A percentile compares a stretch with the other conserved stretches of the same genome.
Evolutionary conservation across 495 filamentous ascomycete species (phyloP).

Genomic region (Margaritispora aquatica): DNA sequence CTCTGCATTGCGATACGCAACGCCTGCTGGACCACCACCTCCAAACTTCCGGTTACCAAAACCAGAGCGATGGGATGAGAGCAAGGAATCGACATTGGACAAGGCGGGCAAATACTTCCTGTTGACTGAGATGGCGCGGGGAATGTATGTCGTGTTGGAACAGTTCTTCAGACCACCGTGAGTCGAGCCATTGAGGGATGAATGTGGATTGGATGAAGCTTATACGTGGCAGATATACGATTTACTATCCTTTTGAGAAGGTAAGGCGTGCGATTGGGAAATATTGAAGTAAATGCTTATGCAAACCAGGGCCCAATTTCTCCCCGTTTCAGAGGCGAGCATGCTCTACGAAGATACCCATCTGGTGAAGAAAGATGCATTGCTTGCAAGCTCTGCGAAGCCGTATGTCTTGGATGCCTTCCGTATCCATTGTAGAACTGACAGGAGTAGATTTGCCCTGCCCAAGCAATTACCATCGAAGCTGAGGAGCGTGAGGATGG

Average conservation of each 20-base stretch:
- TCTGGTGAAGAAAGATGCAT: slow-evolving; percentile 98
- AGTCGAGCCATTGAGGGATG: slow-evolving; percentile 37
- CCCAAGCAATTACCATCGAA: slow-evolving; percentile 96
- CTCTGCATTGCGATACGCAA: slow-evolving; percentile 67
- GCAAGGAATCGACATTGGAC: slow-evolving; percentile 64
- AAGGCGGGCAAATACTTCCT: slow-evolving; percentile 90
- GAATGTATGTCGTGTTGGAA: slow-evolving; percentile 97
- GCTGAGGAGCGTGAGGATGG: slow-evolving; percentile 96
- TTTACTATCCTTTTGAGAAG: slow-evolving; percentile 98
- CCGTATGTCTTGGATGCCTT: slow-evolving; percentile 38
- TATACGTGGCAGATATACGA: slow-evolving; percentile 67
- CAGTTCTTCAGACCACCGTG: slow-evolving; percentile 97
- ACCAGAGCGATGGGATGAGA: slow-evolving; percentile 63
- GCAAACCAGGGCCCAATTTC: slow-evolving; percentile 77
- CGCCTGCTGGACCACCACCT: slow-evolving; percentile 69
- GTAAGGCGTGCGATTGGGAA: slow-evolving; percentile 28
- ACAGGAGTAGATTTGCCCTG: slow-evolving; percentile 71
- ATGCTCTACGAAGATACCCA: slow-evolving; percentile 90
- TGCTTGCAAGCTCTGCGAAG: slow-evolving; percentile 98
- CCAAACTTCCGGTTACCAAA: slow-evolving; percentile 67
- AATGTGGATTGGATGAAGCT: not conserved
- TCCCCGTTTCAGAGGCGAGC: slow-evolving; percentile 94
- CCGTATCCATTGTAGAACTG: slow-evolving; percentile 3
- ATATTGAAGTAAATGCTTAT: slow-evolving; percentile 11
- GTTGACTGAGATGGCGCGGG: slow-evolving; percentile 87